phyloP scores from a whole-genome alignment of 2,329 filamentous ascomycete species.

The Botryosphaeria dothidea region DNA sequence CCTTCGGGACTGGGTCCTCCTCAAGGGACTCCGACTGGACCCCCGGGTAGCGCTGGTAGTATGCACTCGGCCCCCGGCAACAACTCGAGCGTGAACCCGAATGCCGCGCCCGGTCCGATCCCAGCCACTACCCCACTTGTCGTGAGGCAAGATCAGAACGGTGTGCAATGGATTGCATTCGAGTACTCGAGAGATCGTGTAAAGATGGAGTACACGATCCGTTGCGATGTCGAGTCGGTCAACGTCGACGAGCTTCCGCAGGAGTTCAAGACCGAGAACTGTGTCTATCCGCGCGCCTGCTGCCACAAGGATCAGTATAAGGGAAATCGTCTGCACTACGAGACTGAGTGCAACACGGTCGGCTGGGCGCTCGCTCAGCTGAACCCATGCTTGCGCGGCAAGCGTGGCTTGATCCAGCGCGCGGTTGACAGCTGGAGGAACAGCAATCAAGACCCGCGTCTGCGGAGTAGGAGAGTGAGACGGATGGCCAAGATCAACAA shows the following conservation, averaged over 20 bases:
- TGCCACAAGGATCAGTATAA: conserved; percentile 95
- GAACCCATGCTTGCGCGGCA: conserved; percentile 86
- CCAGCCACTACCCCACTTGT: conserved; percentile 94
- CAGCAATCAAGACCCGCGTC: conserved; percentile 92
- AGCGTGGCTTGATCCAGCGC: conserved; percentile 92
- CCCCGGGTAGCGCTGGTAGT: conserved; percentile 42
- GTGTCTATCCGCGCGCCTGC: conserved; percentile 94
- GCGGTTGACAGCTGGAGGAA: conserved; percentile 99
- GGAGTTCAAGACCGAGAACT: conserved; percentile 98
- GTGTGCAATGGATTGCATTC: conserved; percentile 98
- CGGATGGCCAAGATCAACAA: conserved; percentile 96
- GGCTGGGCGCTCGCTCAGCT: conserved; percentile 97
- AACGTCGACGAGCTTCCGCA: conserved; percentile 80
- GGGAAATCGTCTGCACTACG: conserved; percentile 92
- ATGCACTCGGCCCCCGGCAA: conserved; percentile 42
- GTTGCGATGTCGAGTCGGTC: conserved; percentile 96
- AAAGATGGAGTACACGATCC: conserved; percentile 99
- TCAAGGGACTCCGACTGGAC: conserved; percentile 40
- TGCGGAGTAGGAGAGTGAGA: conserved; percentile 87
- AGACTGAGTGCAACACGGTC: conserved; percentile 99
- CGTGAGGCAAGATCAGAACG: conserved; percentile 91
- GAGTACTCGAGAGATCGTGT: conserved; percentile 96
- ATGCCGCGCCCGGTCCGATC: conserved; percentile 92
- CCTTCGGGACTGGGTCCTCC: conserved; percentile 48
- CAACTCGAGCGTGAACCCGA: conserved; percentile 69